phyloP scores from a whole-genome alignment of 192 early-diverging fungal genomes.

The Gigaspora rosea region DNA sequence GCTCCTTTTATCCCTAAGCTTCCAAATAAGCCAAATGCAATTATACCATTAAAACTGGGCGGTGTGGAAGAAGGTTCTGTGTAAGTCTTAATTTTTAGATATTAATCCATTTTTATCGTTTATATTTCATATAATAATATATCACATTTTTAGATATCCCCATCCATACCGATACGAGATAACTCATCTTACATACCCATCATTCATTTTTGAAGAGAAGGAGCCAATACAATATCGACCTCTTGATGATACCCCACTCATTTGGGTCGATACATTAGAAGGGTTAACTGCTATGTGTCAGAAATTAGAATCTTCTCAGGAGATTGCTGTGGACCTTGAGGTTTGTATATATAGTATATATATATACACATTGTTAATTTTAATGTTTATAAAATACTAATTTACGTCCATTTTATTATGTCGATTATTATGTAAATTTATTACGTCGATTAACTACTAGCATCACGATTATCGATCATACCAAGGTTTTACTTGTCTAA shows the following conservation, averaged over 20 bases:
- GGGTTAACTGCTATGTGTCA: conserved; percentile 63
- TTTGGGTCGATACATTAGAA: conserved; percentile 82
- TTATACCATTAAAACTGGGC: conserved; percentile 64
- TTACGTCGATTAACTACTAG: neutral
- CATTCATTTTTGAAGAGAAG: conserved; percentile 61
- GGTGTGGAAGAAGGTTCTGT: neutral
- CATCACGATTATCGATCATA: conserved; percentile 95
- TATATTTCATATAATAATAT: neutral
- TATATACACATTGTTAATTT: neutral
- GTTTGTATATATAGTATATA: neutral
- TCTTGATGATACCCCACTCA: conserved; percentile 72
- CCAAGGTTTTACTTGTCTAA: conserved; percentile 93
- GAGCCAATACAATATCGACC: conserved; percentile 54
- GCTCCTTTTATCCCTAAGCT: conserved; percentile 83
- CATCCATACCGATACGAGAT: conserved; percentile 96
- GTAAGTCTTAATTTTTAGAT: neutral
- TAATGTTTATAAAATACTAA: neutral
- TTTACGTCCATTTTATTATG: neutral
- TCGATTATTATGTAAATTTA: neutral
- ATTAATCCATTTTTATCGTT: neutral
- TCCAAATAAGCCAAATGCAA: conserved; percentile 78
- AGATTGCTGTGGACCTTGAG: conserved; percentile 94
- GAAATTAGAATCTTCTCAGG: conserved; percentile 59
- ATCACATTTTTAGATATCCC: conserved; percentile 41
- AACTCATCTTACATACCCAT: conserved; percentile 72